A percentile compares a stretch with the other conserved stretches of the same genome.
phyloP scores from a whole-genome alignment of 176 grass and related monocot species.

The Poa pratensis region DNA sequence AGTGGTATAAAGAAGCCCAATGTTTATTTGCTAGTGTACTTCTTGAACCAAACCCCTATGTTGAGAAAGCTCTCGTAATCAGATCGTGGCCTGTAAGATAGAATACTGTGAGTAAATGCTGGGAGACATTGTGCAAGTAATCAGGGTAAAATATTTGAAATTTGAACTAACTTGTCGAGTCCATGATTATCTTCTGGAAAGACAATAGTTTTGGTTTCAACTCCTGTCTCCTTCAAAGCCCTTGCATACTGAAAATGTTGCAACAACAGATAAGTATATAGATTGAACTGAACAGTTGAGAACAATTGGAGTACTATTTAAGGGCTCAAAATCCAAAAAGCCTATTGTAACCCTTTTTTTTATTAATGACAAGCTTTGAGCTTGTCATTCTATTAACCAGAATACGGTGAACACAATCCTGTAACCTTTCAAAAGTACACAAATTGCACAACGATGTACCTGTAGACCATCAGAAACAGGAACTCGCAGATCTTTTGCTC shows the following conservation, averaged over 20 bases:
- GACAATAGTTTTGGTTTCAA: conserved; percentile 74
- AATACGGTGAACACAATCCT: conserved; percentile 5
- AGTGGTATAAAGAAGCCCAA: background rate
- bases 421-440: background rate
- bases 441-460: conserved; percentile 47
- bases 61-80: conserved; percentile 95
- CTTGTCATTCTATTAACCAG: background rate
- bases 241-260: conserved; percentile 69
- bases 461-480: conserved; percentile 98
- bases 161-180: conserved; percentile 76
- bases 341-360: background rate
- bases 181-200: conserved; percentile 92
- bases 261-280: background rate
- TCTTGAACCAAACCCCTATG: conserved; percentile 98
- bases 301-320: conserved; percentile 8
- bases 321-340: background rate
- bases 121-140: conserved; percentile 4
- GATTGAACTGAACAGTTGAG: background rate
- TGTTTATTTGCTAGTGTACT: conserved; percentile 70
- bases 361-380: background rate
- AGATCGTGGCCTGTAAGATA: conserved; percentile 74
- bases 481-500: conserved; percentile 94
- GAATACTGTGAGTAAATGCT: conserved; percentile 21
- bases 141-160: conserved; percentile 12
- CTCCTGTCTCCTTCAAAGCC: conserved; percentile 82